Evolutionary conservation across 805 yeast species (phyloP).

Genomic region (Candida broadrunensis): DNA sequence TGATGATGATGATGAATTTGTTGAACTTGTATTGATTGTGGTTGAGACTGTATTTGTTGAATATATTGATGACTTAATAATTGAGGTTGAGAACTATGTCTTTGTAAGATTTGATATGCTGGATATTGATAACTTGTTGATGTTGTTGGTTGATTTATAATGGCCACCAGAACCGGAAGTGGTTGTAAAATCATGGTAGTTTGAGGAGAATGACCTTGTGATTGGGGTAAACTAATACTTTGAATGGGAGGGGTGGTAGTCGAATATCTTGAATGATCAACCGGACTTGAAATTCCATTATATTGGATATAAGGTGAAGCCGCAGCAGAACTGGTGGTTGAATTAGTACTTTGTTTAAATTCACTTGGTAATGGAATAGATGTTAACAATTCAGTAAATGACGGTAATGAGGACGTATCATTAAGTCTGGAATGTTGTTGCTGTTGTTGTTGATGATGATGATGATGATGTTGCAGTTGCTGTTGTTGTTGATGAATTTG

Average conservation of each 20-base stretch:
- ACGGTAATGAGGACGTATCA: conserved; percentile 21
- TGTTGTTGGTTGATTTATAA: background rate
- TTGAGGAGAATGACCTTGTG: background rate
- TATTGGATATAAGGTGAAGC: background rate
- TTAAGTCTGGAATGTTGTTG: conserved; percentile 12
- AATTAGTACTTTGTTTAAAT: conserved; percentile 1
- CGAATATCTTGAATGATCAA: background rate
- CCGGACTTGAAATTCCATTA: background rate
- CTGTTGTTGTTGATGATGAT: background rate
- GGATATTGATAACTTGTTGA: background rate
- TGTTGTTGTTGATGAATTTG: background rate
- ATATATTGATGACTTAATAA: background rate
- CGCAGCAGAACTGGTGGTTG: background rate
- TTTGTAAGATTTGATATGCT: background rate
- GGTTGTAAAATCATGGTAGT: background rate
- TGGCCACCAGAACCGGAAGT: background rate
- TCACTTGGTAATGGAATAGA: conserved; percentile 25
- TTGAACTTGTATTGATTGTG: background rate
- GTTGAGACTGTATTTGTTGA: background rate
- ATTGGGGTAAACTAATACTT: background rate
- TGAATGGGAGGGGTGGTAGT: background rate
- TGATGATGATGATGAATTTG: background rate
- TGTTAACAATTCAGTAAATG: conserved; percentile 31
- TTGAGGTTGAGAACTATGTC: background rate
- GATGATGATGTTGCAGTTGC: background rate